phyloP scores from a whole-genome alignment of 2,329 filamentous ascomycete species.

The Penicillium thymicola region DNA sequence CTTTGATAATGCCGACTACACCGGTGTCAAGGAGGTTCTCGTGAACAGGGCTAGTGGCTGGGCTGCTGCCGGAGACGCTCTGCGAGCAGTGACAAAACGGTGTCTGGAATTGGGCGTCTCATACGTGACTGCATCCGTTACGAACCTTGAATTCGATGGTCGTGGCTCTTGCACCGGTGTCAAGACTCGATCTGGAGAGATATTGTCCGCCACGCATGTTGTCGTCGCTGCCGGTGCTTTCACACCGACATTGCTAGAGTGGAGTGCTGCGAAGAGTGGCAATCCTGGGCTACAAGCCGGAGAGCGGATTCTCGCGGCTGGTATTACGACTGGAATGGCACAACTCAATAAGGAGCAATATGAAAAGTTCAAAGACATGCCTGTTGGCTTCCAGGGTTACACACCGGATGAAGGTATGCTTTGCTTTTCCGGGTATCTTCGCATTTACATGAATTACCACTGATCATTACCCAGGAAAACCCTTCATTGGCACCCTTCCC shows the following conservation, averaged over 20 bases:
- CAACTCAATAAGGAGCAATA: constrained; percentile 41
- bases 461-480: constrained; percentile 40
- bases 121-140: constrained; percentile 50
- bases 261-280: constrained; percentile 43
- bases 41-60: constrained; percentile 61
- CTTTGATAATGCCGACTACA: constrained; percentile 60
- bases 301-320: constrained; percentile 47
- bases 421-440: not conserved
- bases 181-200: constrained; percentile 24
- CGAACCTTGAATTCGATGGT: constrained; percentile 47
- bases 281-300: constrained; percentile 49
- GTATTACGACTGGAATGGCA: constrained; percentile 49
- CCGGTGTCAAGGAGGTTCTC: constrained; percentile 54
- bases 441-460: not conserved
- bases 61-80: constrained; percentile 59
- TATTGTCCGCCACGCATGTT: constrained; percentile 26
- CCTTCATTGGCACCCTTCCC: constrained; percentile 58
- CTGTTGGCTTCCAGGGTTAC: constrained; percentile 47
- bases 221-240: constrained; percentile 34
- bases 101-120: constrained; percentile 56
- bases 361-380: constrained; percentile 40
- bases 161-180: constrained; percentile 39
- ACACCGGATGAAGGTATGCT: constrained; percentile 33
- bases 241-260: constrained; percentile 39
- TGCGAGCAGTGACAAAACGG: constrained; percentile 54